Evolutionary conservation across 108 stramenopile genomes (phyloP), one percentile per base, ranked within the genome.

Genomic region (Fistulifera solaris): DNA sequence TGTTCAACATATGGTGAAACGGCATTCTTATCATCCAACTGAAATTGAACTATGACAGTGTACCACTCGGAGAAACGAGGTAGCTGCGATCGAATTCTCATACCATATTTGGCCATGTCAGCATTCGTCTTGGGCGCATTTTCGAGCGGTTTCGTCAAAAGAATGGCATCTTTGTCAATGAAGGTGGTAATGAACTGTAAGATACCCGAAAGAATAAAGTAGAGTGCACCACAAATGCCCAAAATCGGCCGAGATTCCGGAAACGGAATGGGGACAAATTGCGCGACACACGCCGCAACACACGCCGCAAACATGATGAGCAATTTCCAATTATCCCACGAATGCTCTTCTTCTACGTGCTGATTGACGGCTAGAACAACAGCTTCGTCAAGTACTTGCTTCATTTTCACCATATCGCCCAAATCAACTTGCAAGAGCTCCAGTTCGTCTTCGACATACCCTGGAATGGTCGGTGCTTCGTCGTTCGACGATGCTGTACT

Each of bases 341-440:
- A 57, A 54, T 89, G 72, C 52, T 94, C 86, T 66, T 95, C 95
- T 17, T 68, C 69, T 42, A 93, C 67, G 26, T 85, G 73, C 42
- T 81, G 64, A 27, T 71, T 28, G 14, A 89, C 40, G 14, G 80
- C 64, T 10, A 68, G 76, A 46, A 90, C 86, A 21, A 90, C 86
- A 40, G 94, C 73, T 54, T 98, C 97, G 51, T 98, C 97, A 28
- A 98, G 75, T 54, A 95, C 82, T 75, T 98, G 97, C 63, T 96
- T 96, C 57, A 98, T 68, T 72, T 98, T 96, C 56, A 98, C 73
- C 43, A 83, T 82, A 66, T 98, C 97, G 11, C 97, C 97, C 16
- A 90, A 74, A 40, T 98, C 96, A 38, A 98, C 90, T 59, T 92
- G 87, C 52, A 93, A 66, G 35, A 88, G 62, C 45, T 87, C 89